phyloP scores from a whole-genome alignment of 2,329 filamentous ascomycete genomes.

The Colletotrichum agaves region DNA sequence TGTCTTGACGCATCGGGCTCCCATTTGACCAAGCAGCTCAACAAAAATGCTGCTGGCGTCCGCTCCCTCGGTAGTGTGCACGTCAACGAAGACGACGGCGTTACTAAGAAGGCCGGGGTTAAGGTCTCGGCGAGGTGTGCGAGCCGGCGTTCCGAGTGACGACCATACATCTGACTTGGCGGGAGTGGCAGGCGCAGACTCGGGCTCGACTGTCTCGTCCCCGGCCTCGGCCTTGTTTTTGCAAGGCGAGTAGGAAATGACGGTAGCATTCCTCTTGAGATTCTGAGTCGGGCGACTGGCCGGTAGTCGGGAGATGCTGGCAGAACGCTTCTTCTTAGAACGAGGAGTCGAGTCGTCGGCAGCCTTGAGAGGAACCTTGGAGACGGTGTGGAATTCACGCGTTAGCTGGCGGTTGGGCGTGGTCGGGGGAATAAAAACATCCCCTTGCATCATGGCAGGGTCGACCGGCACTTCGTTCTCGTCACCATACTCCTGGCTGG shows the following conservation, averaged over 20 bases:
- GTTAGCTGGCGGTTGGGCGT: constrained; percentile 67
- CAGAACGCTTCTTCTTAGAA: constrained; percentile 60
- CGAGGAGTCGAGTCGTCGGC: constrained; percentile 68
- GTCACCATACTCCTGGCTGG: constrained; percentile 74
- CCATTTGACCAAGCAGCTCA: constrained; percentile 82
- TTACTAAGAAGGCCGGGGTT: constrained; percentile 70
- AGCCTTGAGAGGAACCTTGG: constrained; percentile 79
- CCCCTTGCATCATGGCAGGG: constrained; percentile 51
- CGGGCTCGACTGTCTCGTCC: constrained; percentile 44
- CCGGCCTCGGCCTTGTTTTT: constrained; percentile 52
- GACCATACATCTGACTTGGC: constrained; percentile 65
- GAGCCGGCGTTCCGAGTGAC: constrained; percentile 64
- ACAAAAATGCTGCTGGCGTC: constrained; percentile 86
- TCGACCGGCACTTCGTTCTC: constrained; percentile 71
- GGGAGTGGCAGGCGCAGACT: constrained; percentile 53
- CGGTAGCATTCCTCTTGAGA: constrained; percentile 60
- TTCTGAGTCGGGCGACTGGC: constrained; percentile 53
- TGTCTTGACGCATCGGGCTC: constrained; percentile 79
- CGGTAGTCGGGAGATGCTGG: constrained; percentile 61
- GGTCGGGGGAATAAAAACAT: constrained; percentile 52
- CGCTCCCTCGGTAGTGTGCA: constrained; percentile 82
- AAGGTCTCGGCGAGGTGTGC: constrained; percentile 65
- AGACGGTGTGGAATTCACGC: constrained; percentile 76
- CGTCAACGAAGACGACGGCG: constrained; percentile 84
- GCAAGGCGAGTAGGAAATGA: constrained; percentile 65